Percentiles rank a stretch among this genome's conserved stretches.
phyloP scores from a whole-genome alignment of 2,329 filamentous ascomycete species.

The Onygena corvina region DNA sequence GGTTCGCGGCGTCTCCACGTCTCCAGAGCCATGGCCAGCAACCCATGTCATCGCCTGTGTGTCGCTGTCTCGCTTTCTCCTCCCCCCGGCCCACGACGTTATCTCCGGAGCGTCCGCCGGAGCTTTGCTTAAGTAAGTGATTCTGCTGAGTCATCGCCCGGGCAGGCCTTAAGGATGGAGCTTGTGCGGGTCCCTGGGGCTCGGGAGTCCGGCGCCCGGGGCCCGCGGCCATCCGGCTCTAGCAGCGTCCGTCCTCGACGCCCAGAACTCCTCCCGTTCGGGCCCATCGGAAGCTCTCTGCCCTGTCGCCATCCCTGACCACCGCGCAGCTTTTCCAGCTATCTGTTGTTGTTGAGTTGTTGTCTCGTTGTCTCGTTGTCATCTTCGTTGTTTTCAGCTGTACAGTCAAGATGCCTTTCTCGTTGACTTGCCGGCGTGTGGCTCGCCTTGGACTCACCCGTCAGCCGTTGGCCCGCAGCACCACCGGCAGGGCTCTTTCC shows the following conservation, averaged over 20 bases:
- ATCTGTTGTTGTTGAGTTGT: no score
- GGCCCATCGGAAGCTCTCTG: no score
- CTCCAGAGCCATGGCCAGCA: no score
- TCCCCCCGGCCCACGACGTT: background rate
- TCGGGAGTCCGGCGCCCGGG: background rate
- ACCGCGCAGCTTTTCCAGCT: no score
- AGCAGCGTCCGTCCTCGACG: slow-evolving; percentile 1
- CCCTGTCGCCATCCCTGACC: no score
- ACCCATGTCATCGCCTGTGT: background rate
- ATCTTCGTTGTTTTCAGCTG: background rate
- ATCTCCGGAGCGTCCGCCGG: background rate
- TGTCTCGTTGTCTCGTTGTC: no score
- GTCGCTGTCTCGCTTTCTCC: background rate
- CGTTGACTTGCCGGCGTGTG: background rate
- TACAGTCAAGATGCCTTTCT: background rate
- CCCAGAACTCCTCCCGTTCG: no score
- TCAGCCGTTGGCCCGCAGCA: background rate
- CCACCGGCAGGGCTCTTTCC: slow-evolving; percentile 1
- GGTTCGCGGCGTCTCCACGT: background rate
- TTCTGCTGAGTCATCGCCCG: no score
- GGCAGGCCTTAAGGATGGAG: no score
- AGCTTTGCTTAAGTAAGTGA: background rate
- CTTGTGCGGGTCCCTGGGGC: no score
- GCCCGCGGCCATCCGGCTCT: slow-evolving; percentile 5
- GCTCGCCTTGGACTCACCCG: background rate